Percentiles rank a stretch among this genome's conserved stretches.
Evolutionary conservation across 2,329 filamentous ascomycete genomes (phyloP).

Genomic region (Sarocladiaceae sp.): DNA sequence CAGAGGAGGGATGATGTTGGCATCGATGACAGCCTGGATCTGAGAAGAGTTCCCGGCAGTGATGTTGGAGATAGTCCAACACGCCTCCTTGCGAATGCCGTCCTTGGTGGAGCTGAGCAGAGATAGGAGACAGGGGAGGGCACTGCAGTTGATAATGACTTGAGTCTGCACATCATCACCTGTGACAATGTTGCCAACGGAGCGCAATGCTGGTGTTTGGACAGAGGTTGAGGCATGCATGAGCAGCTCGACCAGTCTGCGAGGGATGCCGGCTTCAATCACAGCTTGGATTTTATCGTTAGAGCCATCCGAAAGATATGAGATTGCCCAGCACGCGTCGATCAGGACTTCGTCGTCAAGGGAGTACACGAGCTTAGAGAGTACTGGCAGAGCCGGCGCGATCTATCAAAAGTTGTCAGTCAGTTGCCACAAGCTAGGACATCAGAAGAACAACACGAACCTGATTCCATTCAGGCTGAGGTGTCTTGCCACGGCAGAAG

Average conservation of each 20-base stretch:
- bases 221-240: conserved; percentile 99
- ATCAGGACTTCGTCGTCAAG: conserved; percentile 97
- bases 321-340: conserved; percentile 99
- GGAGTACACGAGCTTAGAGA: conserved; percentile 97
- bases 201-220: conserved; percentile 93
- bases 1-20: conserved; percentile 92
- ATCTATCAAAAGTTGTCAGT: too few species aligned
- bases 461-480: conserved; percentile 95
- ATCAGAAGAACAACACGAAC: conserved; percentile 61
- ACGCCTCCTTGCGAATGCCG: conserved; percentile 97
- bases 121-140: conserved; percentile 86
- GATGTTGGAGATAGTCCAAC: conserved; percentile 99
- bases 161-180: conserved; percentile 98
- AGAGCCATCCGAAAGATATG: conserved; percentile 93
- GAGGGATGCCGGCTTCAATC: conserved; percentile 95
- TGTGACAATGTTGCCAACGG: conserved; percentile 97
- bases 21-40: conserved; percentile 94
- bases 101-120: conserved; percentile 97
- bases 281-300: conserved; percentile 99
- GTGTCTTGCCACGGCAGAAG: conserved; percentile 99
- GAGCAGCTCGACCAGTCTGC: conserved; percentile 90
- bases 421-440: too few species aligned
- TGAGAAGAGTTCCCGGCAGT: conserved; percentile 97
- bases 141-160: conserved; percentile 98
- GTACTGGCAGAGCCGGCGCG: conserved; percentile 85